Evolutionary conservation across 176 grass and related monocot species (phyloP).

Genomic region (Carex cristatella): DNA sequence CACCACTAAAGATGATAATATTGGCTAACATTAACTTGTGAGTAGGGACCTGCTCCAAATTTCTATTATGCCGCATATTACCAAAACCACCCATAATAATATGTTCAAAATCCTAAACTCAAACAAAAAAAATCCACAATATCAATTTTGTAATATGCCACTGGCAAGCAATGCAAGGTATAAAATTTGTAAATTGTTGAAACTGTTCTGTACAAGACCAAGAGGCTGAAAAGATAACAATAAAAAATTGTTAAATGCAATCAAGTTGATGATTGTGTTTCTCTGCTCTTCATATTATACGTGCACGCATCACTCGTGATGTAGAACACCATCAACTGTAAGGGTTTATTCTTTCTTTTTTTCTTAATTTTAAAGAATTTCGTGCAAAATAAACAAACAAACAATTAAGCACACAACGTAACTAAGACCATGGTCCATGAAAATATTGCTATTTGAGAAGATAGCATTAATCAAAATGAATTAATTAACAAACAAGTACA

Average conservation of each 20-base stretch:
- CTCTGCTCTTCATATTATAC: background rate
- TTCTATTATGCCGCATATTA: background rate
- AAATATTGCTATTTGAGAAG: background rate
- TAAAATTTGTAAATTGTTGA: background rate
- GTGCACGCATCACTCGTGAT: background rate
- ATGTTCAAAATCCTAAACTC: background rate
- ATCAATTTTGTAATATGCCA: background rate
- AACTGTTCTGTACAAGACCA: background rate
- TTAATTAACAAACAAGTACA: background rate
- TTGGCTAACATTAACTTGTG: background rate
- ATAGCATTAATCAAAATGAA: background rate
- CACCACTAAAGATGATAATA: background rate
- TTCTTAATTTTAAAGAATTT: background rate
- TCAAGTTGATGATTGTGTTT: background rate
- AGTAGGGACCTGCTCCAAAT: background rate
- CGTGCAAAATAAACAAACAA: background rate
- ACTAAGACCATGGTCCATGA: background rate
- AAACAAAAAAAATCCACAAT: background rate
- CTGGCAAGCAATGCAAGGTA: background rate
- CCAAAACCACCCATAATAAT: background rate
- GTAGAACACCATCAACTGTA: background rate
- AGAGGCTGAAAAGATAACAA: background rate
- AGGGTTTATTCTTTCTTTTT: background rate
- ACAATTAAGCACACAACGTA: background rate
- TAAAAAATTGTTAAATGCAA: background rate